phyloP scores from a whole-genome alignment of 805 yeast species.

The Jamesozyma piceae region DNA sequence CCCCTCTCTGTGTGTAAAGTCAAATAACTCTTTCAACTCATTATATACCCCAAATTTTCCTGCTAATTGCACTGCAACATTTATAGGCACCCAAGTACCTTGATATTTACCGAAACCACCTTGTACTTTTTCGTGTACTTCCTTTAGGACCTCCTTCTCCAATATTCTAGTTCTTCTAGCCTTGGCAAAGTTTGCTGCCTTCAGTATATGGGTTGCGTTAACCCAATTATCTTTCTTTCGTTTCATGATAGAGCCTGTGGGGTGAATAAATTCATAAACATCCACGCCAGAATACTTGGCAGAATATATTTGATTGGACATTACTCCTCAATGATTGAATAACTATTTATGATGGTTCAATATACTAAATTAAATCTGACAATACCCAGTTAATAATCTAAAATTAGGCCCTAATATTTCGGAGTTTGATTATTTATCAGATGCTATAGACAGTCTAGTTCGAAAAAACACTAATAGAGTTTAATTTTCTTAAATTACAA shows the following conservation, averaged over 20 bases:
- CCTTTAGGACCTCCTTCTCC: constrained; percentile 83
- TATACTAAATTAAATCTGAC: no score
- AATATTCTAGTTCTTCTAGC: constrained; percentile 86
- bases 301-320: constrained; percentile 43
- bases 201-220: constrained; percentile 89
- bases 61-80: constrained; percentile 61
- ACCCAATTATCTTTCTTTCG: constrained; percentile 72
- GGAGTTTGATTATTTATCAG: no score
- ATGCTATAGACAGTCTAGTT: no score
- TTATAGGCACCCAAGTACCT: constrained; percentile 91
- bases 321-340: neutral
- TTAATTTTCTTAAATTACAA: no score
- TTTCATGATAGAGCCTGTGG: constrained; percentile 69
- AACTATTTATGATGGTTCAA: no score
- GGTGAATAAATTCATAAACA: constrained; percentile 64
- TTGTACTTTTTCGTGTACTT: constrained; percentile 85
- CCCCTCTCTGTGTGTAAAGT: constrained; percentile 44
- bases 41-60: constrained; percentile 54
- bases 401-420: no score
- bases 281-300: constrained; percentile 76
- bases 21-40: constrained; percentile 57
- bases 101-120: constrained; percentile 97
- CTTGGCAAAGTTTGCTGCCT: constrained; percentile 88
- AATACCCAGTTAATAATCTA: no score
- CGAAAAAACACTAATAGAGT: no score